A percentile compares a stretch with the other conserved stretches of the same genome.
Evolutionary conservation across 768 basidiomycete species (phyloP).

Genomic region (Tubosaeta brunneosetosa): DNA sequence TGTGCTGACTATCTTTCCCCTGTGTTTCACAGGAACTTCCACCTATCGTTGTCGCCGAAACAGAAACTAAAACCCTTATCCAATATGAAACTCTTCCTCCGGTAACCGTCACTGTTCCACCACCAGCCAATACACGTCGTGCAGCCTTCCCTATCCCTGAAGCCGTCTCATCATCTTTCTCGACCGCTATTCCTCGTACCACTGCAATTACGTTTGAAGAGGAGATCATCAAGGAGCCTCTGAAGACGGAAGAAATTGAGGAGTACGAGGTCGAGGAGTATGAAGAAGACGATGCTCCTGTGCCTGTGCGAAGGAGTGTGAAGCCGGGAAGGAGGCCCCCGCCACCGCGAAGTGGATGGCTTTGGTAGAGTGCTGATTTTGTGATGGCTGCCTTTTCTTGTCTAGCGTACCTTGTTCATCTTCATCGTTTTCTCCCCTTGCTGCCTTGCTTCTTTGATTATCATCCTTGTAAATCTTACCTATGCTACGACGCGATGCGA

Average conservation of each 20-base stretch:
- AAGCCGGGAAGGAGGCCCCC: slow-evolving; percentile 46
- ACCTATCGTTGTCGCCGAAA: slow-evolving; percentile 40
- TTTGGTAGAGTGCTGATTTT: slow-evolving; percentile 41
- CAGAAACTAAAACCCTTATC: slow-evolving; percentile 62
- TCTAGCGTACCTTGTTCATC: slow-evolving; percentile 23
- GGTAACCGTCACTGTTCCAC: slow-evolving; percentile 64
- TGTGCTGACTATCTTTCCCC: slow-evolving; percentile 33
- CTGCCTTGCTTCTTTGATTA: slow-evolving; percentile 7
- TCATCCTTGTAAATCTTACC: slow-evolving; percentile 10
- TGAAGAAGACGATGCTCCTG: slow-evolving; percentile 40
- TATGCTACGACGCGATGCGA: slow-evolving; percentile 22
- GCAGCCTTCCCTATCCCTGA: slow-evolving; percentile 72
- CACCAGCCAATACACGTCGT: slow-evolving; percentile 74
- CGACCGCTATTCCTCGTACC: slow-evolving; percentile 65
- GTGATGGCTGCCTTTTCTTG: slow-evolving; percentile 30
- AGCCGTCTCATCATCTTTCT: slow-evolving; percentile 50
- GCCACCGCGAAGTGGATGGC: slow-evolving; percentile 49
- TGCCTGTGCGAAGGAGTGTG: slow-evolving; percentile 38
- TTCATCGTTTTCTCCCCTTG: slow-evolving; percentile 7
- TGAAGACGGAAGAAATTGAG: slow-evolving; percentile 35
- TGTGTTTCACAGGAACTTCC: slow-evolving; percentile 39
- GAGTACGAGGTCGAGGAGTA: slow-evolving; percentile 38
- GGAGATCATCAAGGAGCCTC: slow-evolving; percentile 37
- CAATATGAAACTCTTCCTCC: slow-evolving; percentile 46
- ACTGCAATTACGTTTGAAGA: slow-evolving; percentile 69